These are phyloP conservation scores for Blastocystis sp. DNA, from an alignment of 352 stramenopile genomes.

Conservation along the genomic window DNA sequence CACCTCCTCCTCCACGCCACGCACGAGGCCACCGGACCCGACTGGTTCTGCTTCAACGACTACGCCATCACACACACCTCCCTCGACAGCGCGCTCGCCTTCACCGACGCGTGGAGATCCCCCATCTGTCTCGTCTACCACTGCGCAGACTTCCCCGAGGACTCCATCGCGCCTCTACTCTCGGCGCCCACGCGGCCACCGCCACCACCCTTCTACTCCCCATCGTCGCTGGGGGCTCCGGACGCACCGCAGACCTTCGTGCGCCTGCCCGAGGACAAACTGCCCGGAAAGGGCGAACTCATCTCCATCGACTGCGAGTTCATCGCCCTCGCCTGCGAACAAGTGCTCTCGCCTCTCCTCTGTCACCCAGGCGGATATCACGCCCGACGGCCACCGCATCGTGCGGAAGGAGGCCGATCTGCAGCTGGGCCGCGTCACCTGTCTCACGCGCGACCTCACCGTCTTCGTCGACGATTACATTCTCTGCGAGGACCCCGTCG, in stretches of 20 bases:
- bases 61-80: conserved; percentile 66
- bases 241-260: neutral
- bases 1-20: conserved; percentile 27
- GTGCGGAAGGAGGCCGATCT: conserved; percentile 69
- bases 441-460: conserved; percentile 66
- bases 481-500: conserved; percentile 70
- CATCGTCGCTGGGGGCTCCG: neutral
- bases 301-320: conserved; percentile 76
- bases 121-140: conserved; percentile 23
- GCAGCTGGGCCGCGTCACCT: conserved; percentile 71
- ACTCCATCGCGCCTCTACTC: neutral
- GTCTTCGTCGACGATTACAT: conserved; percentile 78
- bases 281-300: conserved; percentile 67
- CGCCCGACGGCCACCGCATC: conserved; percentile 66
- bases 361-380: conserved; percentile 25
- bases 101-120: conserved; percentile 59
- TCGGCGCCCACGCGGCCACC: neutral
- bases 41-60: conserved; percentile 74
- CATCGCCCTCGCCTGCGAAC: conserved; percentile 61
- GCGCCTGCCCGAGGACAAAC: neutral
- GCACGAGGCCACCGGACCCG: neutral
- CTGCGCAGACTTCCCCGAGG: neutral
- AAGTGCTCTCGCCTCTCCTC: neutral
- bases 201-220: conserved; percentile 16
- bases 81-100: conserved; percentile 67